phyloP scores from a whole-genome alignment of 164 flowering plant species.

The Piper longum region DNA sequence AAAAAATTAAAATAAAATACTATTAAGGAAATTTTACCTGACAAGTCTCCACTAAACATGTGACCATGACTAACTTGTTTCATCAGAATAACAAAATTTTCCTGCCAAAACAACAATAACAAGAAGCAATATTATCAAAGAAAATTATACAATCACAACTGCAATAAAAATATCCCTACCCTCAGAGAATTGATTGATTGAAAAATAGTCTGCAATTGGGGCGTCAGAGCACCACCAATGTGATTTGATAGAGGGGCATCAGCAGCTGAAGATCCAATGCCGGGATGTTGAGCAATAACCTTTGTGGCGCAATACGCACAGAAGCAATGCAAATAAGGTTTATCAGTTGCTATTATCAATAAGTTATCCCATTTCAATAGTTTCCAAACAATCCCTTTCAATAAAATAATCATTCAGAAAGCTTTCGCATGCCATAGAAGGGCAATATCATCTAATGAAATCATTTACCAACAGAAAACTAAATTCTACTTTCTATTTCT shows the following conservation, averaged over 20 bases:
- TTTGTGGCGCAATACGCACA: too few species aligned
- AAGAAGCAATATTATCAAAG: slow-evolving; percentile 1
- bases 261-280: slow-evolving; percentile 13
- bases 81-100: slow-evolving; percentile 37
- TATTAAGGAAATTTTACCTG: slow-evolving; percentile 23
- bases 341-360: too few species aligned
- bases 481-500: too few species aligned
- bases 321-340: too few species aligned
- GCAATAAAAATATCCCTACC: slow-evolving; percentile 29
- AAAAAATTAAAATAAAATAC: background rate
- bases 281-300: too few species aligned
- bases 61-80: slow-evolving; percentile 25
- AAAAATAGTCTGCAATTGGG: slow-evolving; percentile 30
- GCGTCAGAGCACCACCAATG: slow-evolving; percentile 21
- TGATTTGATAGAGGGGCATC: slow-evolving; percentile 20
- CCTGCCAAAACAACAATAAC: slow-evolving; percentile 26
- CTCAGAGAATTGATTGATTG: slow-evolving; percentile 61
- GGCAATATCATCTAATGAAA: too few species aligned
- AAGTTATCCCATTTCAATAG: too few species aligned
- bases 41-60: slow-evolving; percentile 12
- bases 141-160: background rate
- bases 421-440: too few species aligned
- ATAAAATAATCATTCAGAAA: too few species aligned
- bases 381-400: too few species aligned
- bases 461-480: too few species aligned